These are phyloP conservation scores for Plasmodium cynomolgi DNA, from an alignment of 169 alveolate genomes.

Conservation along the genomic window DNA sequence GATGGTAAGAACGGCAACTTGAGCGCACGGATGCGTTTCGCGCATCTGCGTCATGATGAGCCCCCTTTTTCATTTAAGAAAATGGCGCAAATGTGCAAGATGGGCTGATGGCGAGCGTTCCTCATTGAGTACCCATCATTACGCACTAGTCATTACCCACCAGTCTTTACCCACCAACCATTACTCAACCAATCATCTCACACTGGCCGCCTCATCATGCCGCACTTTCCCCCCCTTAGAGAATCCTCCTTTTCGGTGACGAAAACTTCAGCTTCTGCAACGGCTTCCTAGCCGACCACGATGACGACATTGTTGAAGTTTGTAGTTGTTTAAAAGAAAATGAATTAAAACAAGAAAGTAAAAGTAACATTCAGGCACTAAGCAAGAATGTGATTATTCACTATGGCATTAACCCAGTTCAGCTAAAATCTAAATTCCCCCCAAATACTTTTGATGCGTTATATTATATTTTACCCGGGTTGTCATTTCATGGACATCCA, in stretches of 20 bases:
- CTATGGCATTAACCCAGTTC: conserved; percentile 80
- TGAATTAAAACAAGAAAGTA: conserved; percentile 73
- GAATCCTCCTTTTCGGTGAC: conserved; percentile 65
- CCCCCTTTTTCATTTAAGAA: not conserved
- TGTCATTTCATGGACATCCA: conserved; percentile 77
- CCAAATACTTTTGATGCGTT: conserved; percentile 76
- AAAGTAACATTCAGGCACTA: conserved; percentile 44
- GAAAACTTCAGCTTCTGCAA: conserved; percentile 73
- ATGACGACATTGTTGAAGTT: conserved; percentile 64
- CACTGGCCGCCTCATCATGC: not conserved
- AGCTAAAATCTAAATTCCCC: conserved; percentile 60
- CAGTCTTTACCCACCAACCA: too few species aligned
- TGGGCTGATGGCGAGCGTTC: not conserved
- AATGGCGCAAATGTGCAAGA: not conserved
- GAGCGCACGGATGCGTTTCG: not conserved
- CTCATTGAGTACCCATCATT: not conserved
- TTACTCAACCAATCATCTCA: too few species aligned
- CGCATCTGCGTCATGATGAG: not conserved
- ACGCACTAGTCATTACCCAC: not conserved
- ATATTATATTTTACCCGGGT: conserved; percentile 73
- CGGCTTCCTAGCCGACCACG: conserved; percentile 65
- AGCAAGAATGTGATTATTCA: conserved; percentile 68
- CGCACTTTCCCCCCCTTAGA: not conserved
- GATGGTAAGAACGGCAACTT: not conserved
- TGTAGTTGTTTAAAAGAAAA: conserved; percentile 76